These are phyloP conservation scores for Globisporangium nagaii DNA, from an alignment of 352 stramenopile species.

Conservation along the genomic window DNA sequence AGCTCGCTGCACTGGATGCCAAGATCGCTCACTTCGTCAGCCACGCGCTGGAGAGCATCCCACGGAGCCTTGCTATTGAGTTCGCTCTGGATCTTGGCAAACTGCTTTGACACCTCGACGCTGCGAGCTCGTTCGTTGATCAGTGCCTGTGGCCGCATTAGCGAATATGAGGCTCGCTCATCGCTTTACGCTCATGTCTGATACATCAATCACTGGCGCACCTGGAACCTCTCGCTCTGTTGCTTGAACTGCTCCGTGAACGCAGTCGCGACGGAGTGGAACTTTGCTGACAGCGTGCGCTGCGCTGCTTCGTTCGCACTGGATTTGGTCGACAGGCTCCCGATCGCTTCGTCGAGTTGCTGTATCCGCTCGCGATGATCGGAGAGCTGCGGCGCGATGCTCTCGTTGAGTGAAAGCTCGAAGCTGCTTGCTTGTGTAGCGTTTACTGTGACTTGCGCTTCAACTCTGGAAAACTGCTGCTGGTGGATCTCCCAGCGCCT, in stretches of 20 bases:
- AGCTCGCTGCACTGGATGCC: constrained; percentile 19
- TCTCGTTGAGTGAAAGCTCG: background rate
- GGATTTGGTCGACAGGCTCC: constrained; percentile 13
- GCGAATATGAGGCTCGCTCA: too few relatives aligned
- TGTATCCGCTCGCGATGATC: constrained; percentile 6
- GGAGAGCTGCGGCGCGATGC: background rate
- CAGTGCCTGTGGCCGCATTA: constrained; percentile 7
- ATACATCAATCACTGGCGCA: constrained; percentile 1
- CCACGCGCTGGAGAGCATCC: constrained; percentile 15
- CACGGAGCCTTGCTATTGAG: background rate
- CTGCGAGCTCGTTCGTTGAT: constrained; percentile 17
- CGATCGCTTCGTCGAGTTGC: constrained; percentile 14
- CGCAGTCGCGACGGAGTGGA: constrained; percentile 19
- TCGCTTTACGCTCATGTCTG: too few relatives aligned
- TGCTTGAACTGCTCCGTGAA: constrained; percentile 22
- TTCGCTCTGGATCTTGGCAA: constrained; percentile 7
- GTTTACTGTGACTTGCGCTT: background rate
- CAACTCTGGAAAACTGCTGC: background rate
- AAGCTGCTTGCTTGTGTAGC: background rate
- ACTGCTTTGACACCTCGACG: constrained; percentile 11
- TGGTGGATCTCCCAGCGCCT: background rate
- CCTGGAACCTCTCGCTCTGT: constrained; percentile 24
- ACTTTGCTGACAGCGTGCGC: constrained; percentile 30
- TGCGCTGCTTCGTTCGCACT: constrained; percentile 18
- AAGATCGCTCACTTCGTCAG: background rate